Percentiles rank a stretch among this genome's conserved stretches.
phyloP scores from a whole-genome alignment of 2,329 filamentous ascomycete species.

The Aureobasidium lini region DNA sequence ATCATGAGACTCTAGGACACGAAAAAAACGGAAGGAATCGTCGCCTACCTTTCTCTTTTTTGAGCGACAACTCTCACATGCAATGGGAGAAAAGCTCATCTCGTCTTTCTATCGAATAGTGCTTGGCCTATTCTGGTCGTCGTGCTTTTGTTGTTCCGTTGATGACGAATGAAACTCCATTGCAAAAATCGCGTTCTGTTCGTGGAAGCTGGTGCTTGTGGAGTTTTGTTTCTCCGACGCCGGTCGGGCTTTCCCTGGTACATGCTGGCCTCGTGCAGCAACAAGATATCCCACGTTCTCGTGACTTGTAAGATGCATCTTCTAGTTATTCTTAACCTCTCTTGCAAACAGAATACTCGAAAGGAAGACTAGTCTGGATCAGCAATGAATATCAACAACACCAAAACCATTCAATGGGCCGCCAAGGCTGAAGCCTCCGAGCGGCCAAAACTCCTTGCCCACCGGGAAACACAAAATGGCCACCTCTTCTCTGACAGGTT shows the following conservation, averaged over 20 bases:
- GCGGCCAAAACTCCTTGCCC: no score
- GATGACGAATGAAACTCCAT: neutral
- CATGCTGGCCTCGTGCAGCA: no score
- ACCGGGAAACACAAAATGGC: no score
- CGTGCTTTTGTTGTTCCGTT: neutral
- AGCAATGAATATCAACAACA: no score
- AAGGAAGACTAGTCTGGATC: neutral
- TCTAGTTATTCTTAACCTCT: neutral
- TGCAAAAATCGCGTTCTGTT: no score
- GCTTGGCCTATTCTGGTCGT: no score
- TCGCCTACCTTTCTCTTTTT: slow-evolving; percentile 3
- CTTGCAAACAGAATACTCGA: neutral
- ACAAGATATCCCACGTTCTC: no score
- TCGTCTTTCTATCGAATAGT: neutral
- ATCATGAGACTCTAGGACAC: neutral
- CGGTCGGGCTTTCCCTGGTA: neutral
- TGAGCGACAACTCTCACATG: neutral
- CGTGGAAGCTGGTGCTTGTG: neutral
- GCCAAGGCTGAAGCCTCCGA: no score
- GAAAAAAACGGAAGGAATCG: no score
- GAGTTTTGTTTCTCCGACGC: slow-evolving; percentile 6
- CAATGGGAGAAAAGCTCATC: neutral
- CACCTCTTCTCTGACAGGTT: no score
- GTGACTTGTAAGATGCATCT: no score
- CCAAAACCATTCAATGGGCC: no score